phyloP scores from a whole-genome alignment of 257 asterid species.

The Nicotiana undulata region DNA sequence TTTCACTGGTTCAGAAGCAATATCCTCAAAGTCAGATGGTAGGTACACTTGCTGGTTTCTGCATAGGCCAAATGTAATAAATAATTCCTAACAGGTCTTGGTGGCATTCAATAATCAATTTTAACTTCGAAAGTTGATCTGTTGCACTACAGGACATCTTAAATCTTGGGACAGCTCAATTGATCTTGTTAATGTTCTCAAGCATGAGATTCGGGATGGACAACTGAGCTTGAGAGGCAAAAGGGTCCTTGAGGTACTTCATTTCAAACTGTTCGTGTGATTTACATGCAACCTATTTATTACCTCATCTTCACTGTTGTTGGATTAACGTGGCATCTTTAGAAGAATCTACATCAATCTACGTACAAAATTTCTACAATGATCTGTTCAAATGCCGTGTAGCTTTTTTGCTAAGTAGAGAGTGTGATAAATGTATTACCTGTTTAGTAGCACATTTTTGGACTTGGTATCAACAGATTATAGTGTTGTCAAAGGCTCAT shows the following conservation, averaged over 20 bases:
- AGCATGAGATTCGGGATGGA: slow-evolving; percentile 37
- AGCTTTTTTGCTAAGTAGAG: neutral
- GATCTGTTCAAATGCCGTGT: neutral
- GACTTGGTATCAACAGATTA: neutral
- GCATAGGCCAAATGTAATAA: neutral
- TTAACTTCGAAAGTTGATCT: neutral
- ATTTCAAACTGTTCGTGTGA: neutral
- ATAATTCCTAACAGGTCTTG: neutral
- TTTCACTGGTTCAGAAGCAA: slow-evolving; percentile 27
- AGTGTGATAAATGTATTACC: neutral
- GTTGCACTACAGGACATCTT: slow-evolving; percentile 18
- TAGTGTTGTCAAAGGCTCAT: no score
- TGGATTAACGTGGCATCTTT: neutral
- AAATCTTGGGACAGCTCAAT: slow-evolving; percentile 29
- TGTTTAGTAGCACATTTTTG: neutral
- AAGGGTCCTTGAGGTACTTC: slow-evolving; percentile 29
- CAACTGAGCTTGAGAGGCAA: slow-evolving; percentile 33
- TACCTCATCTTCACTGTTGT: neutral
- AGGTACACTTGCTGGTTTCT: slow-evolving; percentile 1
- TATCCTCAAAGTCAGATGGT: slow-evolving; percentile 30
- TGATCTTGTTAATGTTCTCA: slow-evolving; percentile 34
- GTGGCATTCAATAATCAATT: neutral
- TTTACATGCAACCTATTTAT: neutral
- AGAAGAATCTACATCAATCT: neutral
- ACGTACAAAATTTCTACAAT: neutral